Evolutionary conservation across 768 basidiomycete species (phyloP), one percentile per base, ranked within the genome.

Genomic region (Pulveroboletus sp.): DNA sequence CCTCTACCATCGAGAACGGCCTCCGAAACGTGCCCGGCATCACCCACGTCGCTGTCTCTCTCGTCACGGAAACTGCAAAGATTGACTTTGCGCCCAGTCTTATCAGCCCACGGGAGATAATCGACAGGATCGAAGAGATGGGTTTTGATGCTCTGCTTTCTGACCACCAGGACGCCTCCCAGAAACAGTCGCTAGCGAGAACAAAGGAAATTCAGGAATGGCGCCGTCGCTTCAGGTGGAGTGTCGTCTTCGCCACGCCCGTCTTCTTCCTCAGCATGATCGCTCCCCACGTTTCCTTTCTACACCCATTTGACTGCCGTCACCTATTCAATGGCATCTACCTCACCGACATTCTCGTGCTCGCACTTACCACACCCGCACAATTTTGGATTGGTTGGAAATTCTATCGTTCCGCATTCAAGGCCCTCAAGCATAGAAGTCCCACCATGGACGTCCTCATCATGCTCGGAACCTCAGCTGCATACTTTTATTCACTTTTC

Each of bases 371-470:
- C 9, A 86, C 94, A 3, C 94, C 94, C 6, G 84, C 91, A 3
- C 96, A 98, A 63, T 90, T 93, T 60, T 95, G 89, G 83, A 75
- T 98, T 32, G 96, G 93, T 3, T 72, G 71, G 47, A 84, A 83
- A 56, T 97, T 97, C 70, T 95, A 96, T 68, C 77, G 77, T 36
- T 89, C 83, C 53, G 93, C 96, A 8, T 96, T 79, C 76, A 95
- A 94, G 69, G 83, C 93, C 5, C 73, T 98, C 45, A 89, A 82
- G 64, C 96, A 99, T 68, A 79, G 82, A 24, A 79, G 82, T 9
- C 89, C 93, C 7, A 99, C 95, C 2, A 99, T 99, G 95, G 96
- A 99, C 66, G 93, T 98, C 34, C 87, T 99, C 38, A 82, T 99
- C 62, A 89, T 93, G 70, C 78, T 98, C 29, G 96, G 95, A 43